Evolutionary conservation across 805 yeast species (phyloP).

Genomic region (Metschnikowia corniflorae): DNA sequence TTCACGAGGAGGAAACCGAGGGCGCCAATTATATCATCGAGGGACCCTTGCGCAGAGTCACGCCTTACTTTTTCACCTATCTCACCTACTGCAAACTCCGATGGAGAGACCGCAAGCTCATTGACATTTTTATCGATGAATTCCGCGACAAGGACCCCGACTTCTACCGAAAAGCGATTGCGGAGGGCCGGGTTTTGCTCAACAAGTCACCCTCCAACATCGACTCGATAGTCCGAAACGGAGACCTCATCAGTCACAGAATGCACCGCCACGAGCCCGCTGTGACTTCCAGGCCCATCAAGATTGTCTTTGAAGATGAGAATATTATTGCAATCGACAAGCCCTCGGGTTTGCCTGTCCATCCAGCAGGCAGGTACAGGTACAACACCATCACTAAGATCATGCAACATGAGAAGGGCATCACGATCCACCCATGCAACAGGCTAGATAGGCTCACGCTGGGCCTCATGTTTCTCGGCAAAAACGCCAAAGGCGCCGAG

Average conservation of each 20-base stretch:
- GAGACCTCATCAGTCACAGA: slow-evolving; percentile 76
- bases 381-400: slow-evolving; percentile 74
- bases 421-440: slow-evolving; percentile 73
- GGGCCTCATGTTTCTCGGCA: slow-evolving; percentile 90
- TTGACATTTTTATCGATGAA: slow-evolving; percentile 80
- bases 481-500: slow-evolving; percentile 75
- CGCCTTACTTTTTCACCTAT: slow-evolving; percentile 87
- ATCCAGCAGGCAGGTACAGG: slow-evolving; percentile 86
- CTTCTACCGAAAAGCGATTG: slow-evolving; percentile 53
- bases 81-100: slow-evolving; percentile 86
- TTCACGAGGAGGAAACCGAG: slow-evolving; percentile 54
- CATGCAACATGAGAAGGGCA: slow-evolving; percentile 64
- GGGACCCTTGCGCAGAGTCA: slow-evolving; percentile 64
- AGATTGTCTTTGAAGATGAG: slow-evolving; percentile 70
- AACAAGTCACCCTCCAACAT: slow-evolving; percentile 61
- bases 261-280: slow-evolving; percentile 91
- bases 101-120: slow-evolving; percentile 80
- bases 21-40: slow-evolving; percentile 55
- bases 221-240: slow-evolving; percentile 69
- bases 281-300: slow-evolving; percentile 56
- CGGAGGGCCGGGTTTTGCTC: slow-evolving; percentile 68
- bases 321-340: slow-evolving; percentile 81
- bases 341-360: slow-evolving; percentile 93
- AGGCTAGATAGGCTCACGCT: slow-evolving; percentile 87
- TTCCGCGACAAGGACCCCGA: slow-evolving; percentile 73